Base-by-base conservation (phyloP, 768 basidiomycete species). In the Asterophora lycoperdoides region DNA sequence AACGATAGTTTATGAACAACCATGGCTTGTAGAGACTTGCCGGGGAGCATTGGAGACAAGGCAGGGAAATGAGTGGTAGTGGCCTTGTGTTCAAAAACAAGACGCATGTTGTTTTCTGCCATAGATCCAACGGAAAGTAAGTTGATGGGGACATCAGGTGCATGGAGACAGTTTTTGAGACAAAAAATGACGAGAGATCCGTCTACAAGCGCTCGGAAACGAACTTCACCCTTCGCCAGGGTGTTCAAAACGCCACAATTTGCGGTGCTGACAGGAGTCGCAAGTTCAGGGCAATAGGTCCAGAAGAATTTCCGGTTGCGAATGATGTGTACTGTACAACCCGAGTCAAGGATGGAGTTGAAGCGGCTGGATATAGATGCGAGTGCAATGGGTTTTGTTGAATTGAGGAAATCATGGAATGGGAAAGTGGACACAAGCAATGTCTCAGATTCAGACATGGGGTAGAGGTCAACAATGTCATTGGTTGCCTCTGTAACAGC, bases 101-200 rank as follows among this genome's bases (percentile, higher is more conserved):
- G 29, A 5, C 23, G 17, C 15, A 53, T 19, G 20, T 33, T 30
- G 37, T 53, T 32, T 9, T 61, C 48, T 3, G 34, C 46, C 8
- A 66, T 46, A 0, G 48, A 45, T 13, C 61, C 56, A 17, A 65
- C 54, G 0, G 58, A 64, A 0, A 64, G 26, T 0, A 67, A 53
- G 17, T 65, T 60, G 1, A 64, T 52, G 0, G 60, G 57, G 0
- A 55, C 57, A 36, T 56, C 52, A 0, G 62, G 64, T 0, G 60
- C 55, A 51, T 57, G 56, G 0, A 67, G 55, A 40, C 65, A 67
- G 29, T 60, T 50, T 5, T 19, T 17, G 1, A 65, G 43, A 8
- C 18, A 36, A 2, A 64, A 2, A 0, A 46, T 32, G 4, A 58
- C 42, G 10, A n/a, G 1, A 10, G 46, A 8, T 3, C 51, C 53